These are phyloP conservation scores for Beta lomatogona DNA, from an alignment of 179 eudicot genomes.

Conservation along the genomic window DNA sequence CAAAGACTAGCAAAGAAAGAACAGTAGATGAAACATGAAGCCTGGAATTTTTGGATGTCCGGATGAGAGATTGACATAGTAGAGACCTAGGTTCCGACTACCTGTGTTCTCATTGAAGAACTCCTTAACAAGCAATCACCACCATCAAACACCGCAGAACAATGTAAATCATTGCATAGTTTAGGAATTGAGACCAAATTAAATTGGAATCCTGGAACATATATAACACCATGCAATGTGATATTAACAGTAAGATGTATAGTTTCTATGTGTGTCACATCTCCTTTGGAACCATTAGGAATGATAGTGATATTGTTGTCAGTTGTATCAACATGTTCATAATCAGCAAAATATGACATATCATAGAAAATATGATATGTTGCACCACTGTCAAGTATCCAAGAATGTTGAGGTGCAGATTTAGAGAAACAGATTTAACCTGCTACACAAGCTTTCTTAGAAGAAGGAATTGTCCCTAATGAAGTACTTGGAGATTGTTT, in stretches of 20 bases:
- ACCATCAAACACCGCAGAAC: neutral
- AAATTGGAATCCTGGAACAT: neutral
- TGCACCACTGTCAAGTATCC: neutral
- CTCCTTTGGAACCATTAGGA: neutral
- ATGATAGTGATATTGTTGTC: neutral
- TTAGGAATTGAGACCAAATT: neutral
- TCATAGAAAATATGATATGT: neutral
- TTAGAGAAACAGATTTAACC: neutral
- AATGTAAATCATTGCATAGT: neutral
- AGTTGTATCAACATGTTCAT: neutral
- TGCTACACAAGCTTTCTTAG: neutral
- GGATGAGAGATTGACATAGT: neutral
- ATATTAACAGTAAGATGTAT: neutral
- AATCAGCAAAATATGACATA: neutral
- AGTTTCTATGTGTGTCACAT: neutral
- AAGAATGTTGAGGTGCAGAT: neutral
- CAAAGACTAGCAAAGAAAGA: too few relatives aligned
- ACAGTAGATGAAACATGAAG: too few relatives aligned
- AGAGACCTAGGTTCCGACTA: neutral
- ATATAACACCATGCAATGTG: neutral
- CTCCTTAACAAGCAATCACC: neutral
- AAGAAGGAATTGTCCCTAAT: neutral
- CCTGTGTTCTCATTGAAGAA: neutral
- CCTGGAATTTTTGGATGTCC: too few relatives aligned
- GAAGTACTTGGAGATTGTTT: too few relatives aligned